Conservation (phyloP, 2,329 filamentous ascomycete species). For the Aureobasidium leucospermi region DNA sequence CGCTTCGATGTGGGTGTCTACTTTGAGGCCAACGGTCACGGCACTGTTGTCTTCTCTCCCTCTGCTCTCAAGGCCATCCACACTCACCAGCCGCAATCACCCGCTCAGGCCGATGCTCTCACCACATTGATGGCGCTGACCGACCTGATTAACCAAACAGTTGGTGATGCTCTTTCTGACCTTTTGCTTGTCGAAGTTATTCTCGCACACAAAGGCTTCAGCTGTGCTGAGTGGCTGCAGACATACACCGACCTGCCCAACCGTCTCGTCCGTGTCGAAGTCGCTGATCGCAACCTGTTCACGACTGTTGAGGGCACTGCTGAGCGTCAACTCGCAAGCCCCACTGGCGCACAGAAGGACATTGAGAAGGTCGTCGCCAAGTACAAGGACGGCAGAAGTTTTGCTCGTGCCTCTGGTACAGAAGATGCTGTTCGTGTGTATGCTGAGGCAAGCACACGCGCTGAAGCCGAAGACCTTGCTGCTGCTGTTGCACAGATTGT, state of each 20-base stretch:
- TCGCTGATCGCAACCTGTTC: slow-evolving; percentile 81
- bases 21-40: slow-evolving; percentile 97
- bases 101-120: slow-evolving; percentile 82
- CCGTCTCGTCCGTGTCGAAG: slow-evolving; percentile 86
- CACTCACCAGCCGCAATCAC: slow-evolving; percentile 76
- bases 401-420: slow-evolving; percentile 87
- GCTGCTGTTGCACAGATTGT: slow-evolving; percentile 15
- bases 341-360: slow-evolving; percentile 69
- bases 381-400: slow-evolving; percentile 81
- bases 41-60: slow-evolving; percentile 88
- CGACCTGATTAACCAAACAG: slow-evolving; percentile 95
- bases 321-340: slow-evolving; percentile 77
- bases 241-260: slow-evolving; percentile 95
- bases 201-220: slow-evolving; percentile 90
- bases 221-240: slow-evolving; percentile 78
- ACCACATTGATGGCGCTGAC: slow-evolving; percentile 76
- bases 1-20: slow-evolving; percentile 95
- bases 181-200: slow-evolving; percentile 94
- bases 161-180: slow-evolving; percentile 92
- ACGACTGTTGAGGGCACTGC: slow-evolving; percentile 70
- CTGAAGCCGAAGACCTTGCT: slow-evolving; percentile 17
- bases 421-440: slow-evolving; percentile 96
- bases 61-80: slow-evolving; percentile 72
- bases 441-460: slow-evolving; percentile 59
- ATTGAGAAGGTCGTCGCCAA: slow-evolving; percentile 86